Evolutionary conservation across 805 yeast genomes (phyloP), one percentile per base, ranked within the genome.

Genomic region (Teunomyces aglyptinius): DNA sequence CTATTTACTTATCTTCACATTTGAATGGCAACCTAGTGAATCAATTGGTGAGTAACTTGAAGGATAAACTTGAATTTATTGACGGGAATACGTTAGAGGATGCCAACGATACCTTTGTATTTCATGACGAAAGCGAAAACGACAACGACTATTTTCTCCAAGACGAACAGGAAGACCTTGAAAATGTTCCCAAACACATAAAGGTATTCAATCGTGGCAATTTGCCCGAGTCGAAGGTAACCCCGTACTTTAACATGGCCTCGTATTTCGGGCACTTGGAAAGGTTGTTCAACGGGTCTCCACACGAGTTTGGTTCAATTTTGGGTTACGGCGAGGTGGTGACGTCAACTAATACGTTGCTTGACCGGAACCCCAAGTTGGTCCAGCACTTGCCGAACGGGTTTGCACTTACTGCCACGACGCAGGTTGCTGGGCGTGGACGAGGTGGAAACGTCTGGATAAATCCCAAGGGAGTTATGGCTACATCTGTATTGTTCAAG

Each of bases 381-480:
- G 64, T 92, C 46, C 67, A 74, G 6, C 57, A 68, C 29, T 62
- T 87, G 22, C 96, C 96, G 1, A 74, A 82, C 22, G 96, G 96
- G 0, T 77, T 83, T 8, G 71, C 82, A 1, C 64, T 84, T 8
- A 76, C 83, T 3, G 97, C 96, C 0, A 83, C 91, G 1, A 80
- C 86, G 3, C 99, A 94, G 64, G 84, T 89, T 1, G 78, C 89
- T 0, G 99, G 99, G 1, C 75, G 92, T 41, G 99, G 99, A 2
- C 80, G 99, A 47, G 96, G 97, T 12, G 95, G 94, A 1, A 94
- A 94, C 54, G 83, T 82, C 2, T 94, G 99, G 99, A 85, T 94
- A 19, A 91, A 89, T 54, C 99, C 99, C 3, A 76, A 78, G 19
- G 99, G 99, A 8, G 95, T 90, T 1, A 67, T 89, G 64, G 96